Percentiles rank a stretch among this genome's conserved stretches.
Conservation (phyloP, 106 monocot species). For the Platanthera zijinensis region DNA sequence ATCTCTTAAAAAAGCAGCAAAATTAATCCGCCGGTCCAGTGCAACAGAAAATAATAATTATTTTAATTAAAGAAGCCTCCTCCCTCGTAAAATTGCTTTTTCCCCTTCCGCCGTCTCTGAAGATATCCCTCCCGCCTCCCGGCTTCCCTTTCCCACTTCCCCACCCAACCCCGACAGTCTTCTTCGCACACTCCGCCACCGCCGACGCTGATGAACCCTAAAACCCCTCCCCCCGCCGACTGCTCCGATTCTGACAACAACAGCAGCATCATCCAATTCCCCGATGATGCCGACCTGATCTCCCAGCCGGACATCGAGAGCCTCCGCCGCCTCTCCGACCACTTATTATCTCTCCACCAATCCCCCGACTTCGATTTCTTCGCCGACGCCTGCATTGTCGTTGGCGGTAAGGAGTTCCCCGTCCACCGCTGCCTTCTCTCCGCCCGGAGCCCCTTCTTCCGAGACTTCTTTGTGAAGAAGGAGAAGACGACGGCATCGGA, state of each 20-base stretch:
- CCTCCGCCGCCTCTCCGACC: slow-evolving; percentile 66
- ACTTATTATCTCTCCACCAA: slow-evolving; percentile 41
- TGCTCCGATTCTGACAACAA: slow-evolving; percentile 43
- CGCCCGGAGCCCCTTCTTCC: slow-evolving; percentile 73
- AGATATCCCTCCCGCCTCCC: too few species aligned
- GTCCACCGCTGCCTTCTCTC: slow-evolving; percentile 77
- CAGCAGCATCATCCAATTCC: slow-evolving; percentile 27
- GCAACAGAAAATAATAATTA: too few species aligned
- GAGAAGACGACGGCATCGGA: not conserved
- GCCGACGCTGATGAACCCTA: not conserved
- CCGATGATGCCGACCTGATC: not conserved
- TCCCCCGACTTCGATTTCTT: slow-evolving; percentile 25
- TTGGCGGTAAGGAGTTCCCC: slow-evolving; percentile 15
- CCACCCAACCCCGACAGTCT: not conserved
- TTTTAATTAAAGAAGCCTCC: not conserved
- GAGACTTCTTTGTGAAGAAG: slow-evolving; percentile 24
- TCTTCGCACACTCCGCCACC: not conserved
- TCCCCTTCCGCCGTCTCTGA: not conserved
- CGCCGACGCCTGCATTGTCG: slow-evolving; percentile 39
- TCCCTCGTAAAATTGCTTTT: not conserved
- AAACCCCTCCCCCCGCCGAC: slow-evolving; percentile 9
- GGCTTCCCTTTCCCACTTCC: not conserved
- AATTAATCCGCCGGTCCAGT: too few species aligned
- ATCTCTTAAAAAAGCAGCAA: too few species aligned
- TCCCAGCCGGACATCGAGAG: slow-evolving; percentile 42